Percentiles rank a stretch among this genome's conserved stretches.
Conservation (phyloP, 2,329 filamentous ascomycete species). For the Emericellopsis cladophorae region DNA sequence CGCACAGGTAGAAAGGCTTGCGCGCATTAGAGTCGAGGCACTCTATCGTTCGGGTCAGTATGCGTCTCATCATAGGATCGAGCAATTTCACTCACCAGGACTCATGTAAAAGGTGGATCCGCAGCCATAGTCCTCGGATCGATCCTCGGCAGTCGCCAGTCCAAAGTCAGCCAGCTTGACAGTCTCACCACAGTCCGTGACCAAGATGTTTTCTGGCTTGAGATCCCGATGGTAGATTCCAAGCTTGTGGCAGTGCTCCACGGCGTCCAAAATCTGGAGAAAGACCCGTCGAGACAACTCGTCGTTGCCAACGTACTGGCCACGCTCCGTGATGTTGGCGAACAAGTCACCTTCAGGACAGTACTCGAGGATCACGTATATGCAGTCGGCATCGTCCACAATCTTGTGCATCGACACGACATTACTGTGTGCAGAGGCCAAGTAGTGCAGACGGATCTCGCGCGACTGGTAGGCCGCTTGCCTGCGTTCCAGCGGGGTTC, state of each 20-base stretch:
- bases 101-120: conserved; percentile 99
- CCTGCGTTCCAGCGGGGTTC: conserved; percentile 62
- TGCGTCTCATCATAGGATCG: too few species aligned
- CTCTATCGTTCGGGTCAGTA: conserved; percentile 42
- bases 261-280: conserved; percentile 91
- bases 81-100: conserved; percentile 55
- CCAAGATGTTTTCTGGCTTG: conserved; percentile 96
- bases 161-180: conserved; percentile 97
- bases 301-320: conserved; percentile 89
- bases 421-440: conserved; percentile 80
- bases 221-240: conserved; percentile 96
- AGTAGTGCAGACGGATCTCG: conserved; percentile 85
- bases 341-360: conserved; percentile 96
- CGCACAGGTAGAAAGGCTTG: conserved; percentile 75
- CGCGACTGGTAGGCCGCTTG: conserved; percentile 85
- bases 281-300: conserved; percentile 76
- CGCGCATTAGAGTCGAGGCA: conserved; percentile 68
- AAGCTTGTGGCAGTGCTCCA: conserved; percentile 83
- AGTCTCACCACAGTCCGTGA: conserved; percentile 75
- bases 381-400: conserved; percentile 82
- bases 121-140: conserved; percentile 91
- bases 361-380: conserved; percentile 92
- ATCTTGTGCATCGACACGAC: conserved; percentile 92
- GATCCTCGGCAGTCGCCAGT: conserved; percentile 71
- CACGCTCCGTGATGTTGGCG: conserved; percentile 90